Base-by-base conservation (phyloP, 495 filamentous ascomycete genomes). In the Penicillium egyptiacum region DNA sequence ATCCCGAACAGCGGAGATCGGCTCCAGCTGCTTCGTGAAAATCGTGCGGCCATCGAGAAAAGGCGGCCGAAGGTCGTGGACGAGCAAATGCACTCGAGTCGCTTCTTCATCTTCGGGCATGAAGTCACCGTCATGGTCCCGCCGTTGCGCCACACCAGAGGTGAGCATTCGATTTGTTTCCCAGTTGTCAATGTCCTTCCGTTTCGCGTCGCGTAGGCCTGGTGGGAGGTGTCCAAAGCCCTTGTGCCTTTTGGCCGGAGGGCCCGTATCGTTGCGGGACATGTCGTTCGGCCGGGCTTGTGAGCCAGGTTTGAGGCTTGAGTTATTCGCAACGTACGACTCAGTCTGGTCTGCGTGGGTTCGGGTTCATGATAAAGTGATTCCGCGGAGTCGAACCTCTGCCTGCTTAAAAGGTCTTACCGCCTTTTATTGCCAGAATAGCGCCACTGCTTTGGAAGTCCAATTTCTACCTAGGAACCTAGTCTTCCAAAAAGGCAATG, bases 131-230 rank as follows among this genome's bases (percentile, higher is more conserved):
- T 87, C 86, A 61, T 89, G 83, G 62, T 93, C 89, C 58, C 90
- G 79, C 71, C 93, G 76, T 70, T 98, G 95, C 16, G 95, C 95
- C 46, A 98, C 93, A 50, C 91, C 93, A 12, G 91, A 96, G 0
- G 91, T 95, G 42, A 98, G 85, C 95, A 99, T 97, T 37, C 94
- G 90, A 73, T 99, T 98, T 16, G 92, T 92, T 70, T 98, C 94
- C 94, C 94, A 98, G 26, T 91, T 92, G 78, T 98, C 94, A 23
- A 89, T 88, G 67, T 97, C 94, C 68, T 92, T 92, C 73, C 96
- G 90, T 71, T 88, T 92, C 69, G 75, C 76, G 55, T 79, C 73
- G 62, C 74, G 75, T n/a, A 78, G 62, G 17, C 67, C 63, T 44
- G 66, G 55, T 37, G 74, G 74, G 5, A 77, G 69, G 53, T 74